phyloP scores from a whole-genome alignment of 1,139 yeast species.

The Zygosaccharomyces pseudobailii region DNA sequence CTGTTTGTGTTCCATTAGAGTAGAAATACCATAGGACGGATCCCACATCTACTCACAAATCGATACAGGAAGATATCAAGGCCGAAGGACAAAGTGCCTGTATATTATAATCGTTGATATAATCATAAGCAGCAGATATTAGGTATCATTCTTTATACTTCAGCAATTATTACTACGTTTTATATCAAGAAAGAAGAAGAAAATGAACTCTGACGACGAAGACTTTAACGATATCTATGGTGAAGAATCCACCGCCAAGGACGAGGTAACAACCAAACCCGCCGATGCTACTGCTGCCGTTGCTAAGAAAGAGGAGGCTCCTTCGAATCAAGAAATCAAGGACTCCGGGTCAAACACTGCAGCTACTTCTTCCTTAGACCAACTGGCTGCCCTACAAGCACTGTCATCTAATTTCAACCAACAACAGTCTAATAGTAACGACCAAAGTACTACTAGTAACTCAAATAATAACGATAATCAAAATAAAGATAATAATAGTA shows the following conservation, averaged over 20 bases:
- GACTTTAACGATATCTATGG: slow-evolving; percentile 77
- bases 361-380: slow-evolving; percentile 29
- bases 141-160: slow-evolving; percentile 6
- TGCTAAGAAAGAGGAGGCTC: slow-evolving; percentile 10
- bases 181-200: slow-evolving; percentile 33
- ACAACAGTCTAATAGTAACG: slow-evolving; percentile 14
- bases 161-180: slow-evolving; percentile 5
- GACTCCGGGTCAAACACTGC: slow-evolving; percentile 12
- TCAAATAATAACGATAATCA: slow-evolving; percentile 12
- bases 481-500: slow-evolving; percentile 10
- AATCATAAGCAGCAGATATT: slow-evolving; percentile 4
- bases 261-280: slow-evolving; percentile 14
- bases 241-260: slow-evolving; percentile 32
- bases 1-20: background rate
- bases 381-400: slow-evolving; percentile 34
- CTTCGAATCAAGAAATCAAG: slow-evolving; percentile 12
- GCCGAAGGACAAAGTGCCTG: background rate
- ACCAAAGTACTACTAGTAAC: slow-evolving; percentile 9
- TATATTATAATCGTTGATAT: slow-evolving; percentile 2
- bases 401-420: slow-evolving; percentile 31
- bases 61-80: background rate
- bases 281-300: slow-evolving; percentile 9
- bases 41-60: slow-evolving; percentile 1
- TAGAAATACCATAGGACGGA: background rate
- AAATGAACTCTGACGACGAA: slow-evolving; percentile 64